Conservation (phyloP, 768 basidiomycete species). For the Piloderma croceum region DNA sequence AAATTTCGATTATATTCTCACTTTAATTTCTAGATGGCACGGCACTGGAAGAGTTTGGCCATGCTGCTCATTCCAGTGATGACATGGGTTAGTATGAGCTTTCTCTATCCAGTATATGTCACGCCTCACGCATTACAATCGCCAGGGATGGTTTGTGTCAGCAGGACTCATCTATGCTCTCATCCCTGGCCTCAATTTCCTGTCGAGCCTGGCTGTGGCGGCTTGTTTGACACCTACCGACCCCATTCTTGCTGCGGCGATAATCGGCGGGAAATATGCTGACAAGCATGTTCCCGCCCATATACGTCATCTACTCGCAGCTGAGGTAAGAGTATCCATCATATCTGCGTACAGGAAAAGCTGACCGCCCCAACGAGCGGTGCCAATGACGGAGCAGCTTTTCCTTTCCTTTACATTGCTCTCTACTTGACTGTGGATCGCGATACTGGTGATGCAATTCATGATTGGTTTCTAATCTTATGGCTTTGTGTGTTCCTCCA, state of each 20-base stretch:
- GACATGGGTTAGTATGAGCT: conserved; percentile 74
- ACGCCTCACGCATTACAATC: neutral
- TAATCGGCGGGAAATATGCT: conserved; percentile 93
- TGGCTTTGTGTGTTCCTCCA: conserved; percentile 67
- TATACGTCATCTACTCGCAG: conserved; percentile 57
- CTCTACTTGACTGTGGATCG: conserved; percentile 78
- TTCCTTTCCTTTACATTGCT: conserved; percentile 88
- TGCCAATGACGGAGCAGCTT: conserved; percentile 96
- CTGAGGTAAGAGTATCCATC: too few relatives aligned
- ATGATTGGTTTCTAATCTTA: conserved; percentile 82
- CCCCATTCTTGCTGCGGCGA: conserved; percentile 88
- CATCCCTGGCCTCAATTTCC: conserved; percentile 84
- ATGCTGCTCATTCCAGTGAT: conserved; percentile 80
- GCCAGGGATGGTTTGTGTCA: conserved; percentile 90
- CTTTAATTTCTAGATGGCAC: conserved; percentile 89
- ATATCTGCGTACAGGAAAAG: too few relatives aligned
- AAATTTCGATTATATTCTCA: too few relatives aligned
- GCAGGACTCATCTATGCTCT: conserved; percentile 88
- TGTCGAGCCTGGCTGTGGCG: conserved; percentile 83
- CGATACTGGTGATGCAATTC: conserved; percentile 56
- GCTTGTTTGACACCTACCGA: conserved; percentile 94
- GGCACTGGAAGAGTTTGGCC: conserved; percentile 88
- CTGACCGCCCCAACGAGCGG: conserved; percentile 78
- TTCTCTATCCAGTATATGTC: neutral
- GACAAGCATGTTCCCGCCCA: conserved; percentile 94